Evolutionary conservation across 305 asterid genomes (phyloP), one percentile per base, ranked within the genome.

Genomic region (Ilex paraguariensis): DNA sequence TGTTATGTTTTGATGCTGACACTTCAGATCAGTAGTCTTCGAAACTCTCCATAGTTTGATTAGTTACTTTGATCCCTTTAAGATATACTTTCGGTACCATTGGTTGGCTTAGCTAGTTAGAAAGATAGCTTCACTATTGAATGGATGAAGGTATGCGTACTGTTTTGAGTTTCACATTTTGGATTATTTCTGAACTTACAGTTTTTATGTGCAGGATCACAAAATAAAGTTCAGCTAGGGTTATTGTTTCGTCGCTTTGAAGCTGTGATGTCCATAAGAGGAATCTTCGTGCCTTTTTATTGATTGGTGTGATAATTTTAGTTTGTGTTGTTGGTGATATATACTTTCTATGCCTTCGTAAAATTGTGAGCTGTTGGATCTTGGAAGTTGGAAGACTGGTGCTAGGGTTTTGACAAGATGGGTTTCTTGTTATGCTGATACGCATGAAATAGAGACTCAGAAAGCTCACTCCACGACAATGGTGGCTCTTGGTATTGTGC

Each of bases 341-440:
- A 21, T 21, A 21, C 28, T 21, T 21, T 21, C 28, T 21, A 21
- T 21, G 28, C 28, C 28, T 21, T 0, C 28, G 28, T 21, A 21
- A 21, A 21, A 21, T 21, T 21, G 1, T 21, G 28, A 21, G 28
- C 28, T 21, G 28, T 21, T 21, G 28, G 28, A 21, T 21, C 1
- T 49, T 49, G 16, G n/a, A n/a, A n/a, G n/a, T n/a, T n/a, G n/a
- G 53, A 49, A n/a, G 16, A 49, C 14, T 7, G 0, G 4, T 49
- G 11, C 65, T 78, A 83, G 90, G 94, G 89, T 81, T 82, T 77
- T 31, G 63, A 32, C 39, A 64, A 68, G 52, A 44, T 54, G 42
- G 31, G 56, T 45, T 59, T 64, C 50, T 53, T 54, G 16, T 17
- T 53, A 40, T 46, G 62, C 60, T 30, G 54, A 33, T 8, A 3